Percentiles rank a stretch among this genome's conserved stretches.
These are phyloP conservation scores for Hygrophorus russula DNA, from an alignment of 768 basidiomycete species.

Conservation along the genomic window DNA sequence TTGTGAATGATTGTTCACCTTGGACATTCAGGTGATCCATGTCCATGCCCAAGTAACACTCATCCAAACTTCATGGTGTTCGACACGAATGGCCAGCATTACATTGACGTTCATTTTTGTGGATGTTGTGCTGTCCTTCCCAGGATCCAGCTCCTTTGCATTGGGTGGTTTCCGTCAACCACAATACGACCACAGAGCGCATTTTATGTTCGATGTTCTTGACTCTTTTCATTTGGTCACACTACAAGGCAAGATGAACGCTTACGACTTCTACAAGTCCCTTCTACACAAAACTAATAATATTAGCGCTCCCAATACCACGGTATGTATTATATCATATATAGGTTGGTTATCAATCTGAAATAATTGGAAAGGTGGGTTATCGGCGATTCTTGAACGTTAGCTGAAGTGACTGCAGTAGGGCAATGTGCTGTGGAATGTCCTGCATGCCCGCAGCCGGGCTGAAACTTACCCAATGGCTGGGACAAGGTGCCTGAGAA, in stretches of 20 bases:
- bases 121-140: constrained; percentile 8
- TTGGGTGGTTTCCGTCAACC: constrained; percentile 3
- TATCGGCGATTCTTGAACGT: constrained; percentile 5
- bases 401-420: neutral
- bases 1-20: constrained; percentile 6
- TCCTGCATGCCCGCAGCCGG: constrained; percentile 16
- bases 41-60: neutral
- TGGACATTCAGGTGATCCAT: neutral
- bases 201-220: constrained; percentile 7
- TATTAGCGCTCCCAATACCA: neutral
- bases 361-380: neutral
- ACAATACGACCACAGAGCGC: constrained; percentile 1
- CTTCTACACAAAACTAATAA: constrained; percentile 5
- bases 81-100: constrained; percentile 16
- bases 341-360: neutral
- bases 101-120: constrained; percentile 15
- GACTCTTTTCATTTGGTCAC: constrained; percentile 8
- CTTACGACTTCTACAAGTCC: constrained; percentile 6
- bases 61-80: constrained; percentile 7
- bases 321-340: constrained; percentile 1
- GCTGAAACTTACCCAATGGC: constrained; percentile 9
- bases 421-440: constrained; percentile 14
- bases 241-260: constrained; percentile 5
- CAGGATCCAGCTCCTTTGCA: constrained; percentile 3
- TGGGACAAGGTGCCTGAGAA: constrained; percentile 8